Evolutionary conservation across 192 early-diverging fungal genomes (phyloP).

Genomic region (Backusella tarrabulga): DNA sequence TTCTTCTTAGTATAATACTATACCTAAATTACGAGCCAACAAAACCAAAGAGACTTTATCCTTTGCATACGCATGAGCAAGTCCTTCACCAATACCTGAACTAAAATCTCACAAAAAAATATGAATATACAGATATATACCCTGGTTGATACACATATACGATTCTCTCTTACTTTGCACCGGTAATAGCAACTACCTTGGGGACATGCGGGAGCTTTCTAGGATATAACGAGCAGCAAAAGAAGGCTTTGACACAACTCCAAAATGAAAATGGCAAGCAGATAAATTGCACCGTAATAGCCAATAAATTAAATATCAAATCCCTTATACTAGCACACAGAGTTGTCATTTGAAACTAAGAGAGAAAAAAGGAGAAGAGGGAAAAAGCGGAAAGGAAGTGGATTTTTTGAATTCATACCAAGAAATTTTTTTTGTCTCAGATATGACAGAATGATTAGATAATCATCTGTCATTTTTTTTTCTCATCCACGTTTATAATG

Average conservation of each 20-base stretch:
- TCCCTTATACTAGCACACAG: slow-evolving; percentile 1
- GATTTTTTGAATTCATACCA: background rate
- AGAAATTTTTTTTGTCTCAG: background rate
- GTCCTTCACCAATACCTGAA: slow-evolving; percentile 14
- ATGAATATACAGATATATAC: background rate
- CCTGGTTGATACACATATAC: background rate
- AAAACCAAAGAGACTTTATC: slow-evolving; percentile 8
- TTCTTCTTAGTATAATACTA: background rate
- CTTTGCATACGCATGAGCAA: slow-evolving; percentile 1
- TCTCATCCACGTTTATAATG: too few relatives aligned
- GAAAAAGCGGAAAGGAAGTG: background rate
- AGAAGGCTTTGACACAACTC: background rate
- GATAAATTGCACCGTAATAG: background rate
- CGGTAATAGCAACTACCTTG: slow-evolving; percentile 16
- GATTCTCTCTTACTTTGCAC: slow-evolving; percentile 7
- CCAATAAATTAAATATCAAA: background rate
- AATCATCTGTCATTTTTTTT: background rate
- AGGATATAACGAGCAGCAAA: background rate
- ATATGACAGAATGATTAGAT: background rate
- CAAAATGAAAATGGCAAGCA: background rate
- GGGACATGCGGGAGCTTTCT: background rate
- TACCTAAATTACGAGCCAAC: slow-evolving; percentile 14
- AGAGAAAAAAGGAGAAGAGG: background rate
- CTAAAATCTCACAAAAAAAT: background rate
- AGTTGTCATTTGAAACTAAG: background rate